Evolutionary conservation across 345 rosid species (phyloP), one percentile per base, ranked within the genome.

Genomic region (Syzygium aromaticum): DNA sequence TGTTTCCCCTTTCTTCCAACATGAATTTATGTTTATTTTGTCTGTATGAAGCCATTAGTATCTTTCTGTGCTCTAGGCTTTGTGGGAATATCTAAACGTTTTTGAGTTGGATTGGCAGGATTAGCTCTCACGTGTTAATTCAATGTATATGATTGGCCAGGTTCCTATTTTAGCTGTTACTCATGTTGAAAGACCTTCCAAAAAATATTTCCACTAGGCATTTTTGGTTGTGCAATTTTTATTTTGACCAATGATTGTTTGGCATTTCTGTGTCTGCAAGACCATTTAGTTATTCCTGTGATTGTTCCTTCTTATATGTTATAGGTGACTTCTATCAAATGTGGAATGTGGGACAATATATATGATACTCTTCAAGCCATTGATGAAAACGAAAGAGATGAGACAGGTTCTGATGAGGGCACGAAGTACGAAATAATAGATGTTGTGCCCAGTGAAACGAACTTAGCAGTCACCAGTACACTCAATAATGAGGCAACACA

Each of bases 271-370:
- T 73, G 14, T 73, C 49, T 9, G 80, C 49, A 73, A 40, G 40
- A 38, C 80, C 25, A 19, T 73, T 38, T 73, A 73, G 49, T 38
- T 73, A 49, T 73, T 73, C 80, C 49, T 51, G 85, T 49, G 85
- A 28, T 84, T 53, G 61, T n/a, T 51, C 40, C 43, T 28, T 27
- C 25, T 54, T 33, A 84, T 83, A 78, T 89, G 59, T 52, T 91
- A 67, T 91, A 97, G 99, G 97, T 97, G 87, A 87, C 90, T 85
- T 95, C 99, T 85, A 93, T 97, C 85, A 95, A 91, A 94, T 89
- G 77, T 86, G 98, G 98, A 86, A 92, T 93, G 93, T 96, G 96
- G 94, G 98, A 97, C 92, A 97, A 96, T 86, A 92, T 94, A 78
- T 95, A 97, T 91, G 98, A 95, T 91, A 87, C 94, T 90, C 80